These are phyloP conservation scores for Agaricales sp. DNA, from an alignment of 1,284 basidiomycete species.

Conservation along the genomic window DNA sequence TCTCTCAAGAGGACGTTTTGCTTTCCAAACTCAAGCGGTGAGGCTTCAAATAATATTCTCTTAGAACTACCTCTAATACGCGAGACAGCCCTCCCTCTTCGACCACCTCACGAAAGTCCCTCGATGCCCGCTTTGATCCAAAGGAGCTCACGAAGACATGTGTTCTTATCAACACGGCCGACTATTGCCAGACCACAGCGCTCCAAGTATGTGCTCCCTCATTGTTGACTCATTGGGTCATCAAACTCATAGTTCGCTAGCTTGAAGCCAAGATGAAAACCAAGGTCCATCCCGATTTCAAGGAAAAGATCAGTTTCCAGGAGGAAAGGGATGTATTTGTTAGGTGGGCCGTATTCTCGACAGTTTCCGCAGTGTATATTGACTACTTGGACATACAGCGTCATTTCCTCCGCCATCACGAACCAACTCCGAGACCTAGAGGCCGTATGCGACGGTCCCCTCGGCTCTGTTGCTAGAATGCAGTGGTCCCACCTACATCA, in stretches of 20 bases:
- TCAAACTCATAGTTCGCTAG: slow-evolving; percentile 26
- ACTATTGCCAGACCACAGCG: slow-evolving; percentile 93
- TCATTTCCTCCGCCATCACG: slow-evolving; percentile 74
- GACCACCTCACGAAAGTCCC: slow-evolving; percentile 51
- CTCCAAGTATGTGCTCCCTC: slow-evolving; percentile 45
- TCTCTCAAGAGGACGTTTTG: slow-evolving; percentile 68
- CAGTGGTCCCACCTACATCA: slow-evolving; percentile 71
- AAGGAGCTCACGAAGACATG: slow-evolving; percentile 74
- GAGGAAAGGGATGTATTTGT: slow-evolving; percentile 84
- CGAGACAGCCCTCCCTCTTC: too few relatives aligned
- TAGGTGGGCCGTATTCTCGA: slow-evolving; percentile 35
- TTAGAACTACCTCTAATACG: not conserved
- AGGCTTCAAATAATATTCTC: slow-evolving; percentile 7
- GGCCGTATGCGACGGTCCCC: slow-evolving; percentile 63
- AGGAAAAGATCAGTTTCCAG: slow-evolving; percentile 76
- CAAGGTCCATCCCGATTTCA: slow-evolving; percentile 68
- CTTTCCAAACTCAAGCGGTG: slow-evolving; percentile 63
- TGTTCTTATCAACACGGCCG: slow-evolving; percentile 90
- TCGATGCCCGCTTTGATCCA: slow-evolving; percentile 67
- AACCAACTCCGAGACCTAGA: slow-evolving; percentile 79
- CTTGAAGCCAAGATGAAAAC: slow-evolving; percentile 87
- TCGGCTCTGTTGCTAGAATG: slow-evolving; percentile 64
- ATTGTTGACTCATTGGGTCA: not conserved
- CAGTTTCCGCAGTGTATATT: not conserved
- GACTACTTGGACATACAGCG: slow-evolving; percentile 30